Evolutionary conservation across 192 early-diverging fungal genomes (phyloP).

Genomic region (Glomus cerebriforme): DNA sequence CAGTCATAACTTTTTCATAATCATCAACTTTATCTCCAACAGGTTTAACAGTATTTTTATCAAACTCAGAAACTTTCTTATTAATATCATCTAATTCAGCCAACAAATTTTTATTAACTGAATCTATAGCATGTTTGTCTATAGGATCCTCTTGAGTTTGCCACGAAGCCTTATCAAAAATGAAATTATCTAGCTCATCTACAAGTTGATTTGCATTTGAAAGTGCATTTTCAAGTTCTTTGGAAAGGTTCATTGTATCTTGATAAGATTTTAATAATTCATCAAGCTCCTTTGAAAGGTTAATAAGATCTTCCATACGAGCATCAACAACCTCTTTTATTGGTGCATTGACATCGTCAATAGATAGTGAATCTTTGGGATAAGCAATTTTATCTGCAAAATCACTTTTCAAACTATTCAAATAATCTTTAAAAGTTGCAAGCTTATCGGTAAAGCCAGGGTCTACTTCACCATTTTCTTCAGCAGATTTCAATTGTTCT

Average conservation of each 20-base stretch:
- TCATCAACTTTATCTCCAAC: slow-evolving; percentile 18
- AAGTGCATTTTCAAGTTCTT: slow-evolving; percentile 8
- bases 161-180: slow-evolving; percentile 16
- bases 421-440: slow-evolving; percentile 1
- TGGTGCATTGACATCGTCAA: slow-evolving; percentile 3
- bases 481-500: slow-evolving; percentile 1
- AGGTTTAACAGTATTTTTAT: background rate
- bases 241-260: slow-evolving; percentile 2
- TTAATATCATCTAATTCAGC: slow-evolving; percentile 27
- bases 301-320: background rate
- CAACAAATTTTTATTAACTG: background rate
- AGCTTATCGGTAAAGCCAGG: slow-evolving; percentile 11
- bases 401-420: slow-evolving; percentile 3
- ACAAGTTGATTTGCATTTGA: slow-evolving; percentile 5
- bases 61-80: slow-evolving; percentile 2
- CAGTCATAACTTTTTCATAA: background rate
- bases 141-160: background rate
- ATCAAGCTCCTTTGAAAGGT: slow-evolving; percentile 13
- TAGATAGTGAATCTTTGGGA: background rate
- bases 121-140: background rate
- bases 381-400: slow-evolving; percentile 12
- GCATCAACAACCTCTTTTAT: slow-evolving; percentile 18
- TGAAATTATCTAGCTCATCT: slow-evolving; percentile 22
- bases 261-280: slow-evolving; percentile 17
- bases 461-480: slow-evolving; percentile 1